Evolutionary conservation across 805 yeast species (phyloP).

Genomic region (Torulaspora maleeae): DNA sequence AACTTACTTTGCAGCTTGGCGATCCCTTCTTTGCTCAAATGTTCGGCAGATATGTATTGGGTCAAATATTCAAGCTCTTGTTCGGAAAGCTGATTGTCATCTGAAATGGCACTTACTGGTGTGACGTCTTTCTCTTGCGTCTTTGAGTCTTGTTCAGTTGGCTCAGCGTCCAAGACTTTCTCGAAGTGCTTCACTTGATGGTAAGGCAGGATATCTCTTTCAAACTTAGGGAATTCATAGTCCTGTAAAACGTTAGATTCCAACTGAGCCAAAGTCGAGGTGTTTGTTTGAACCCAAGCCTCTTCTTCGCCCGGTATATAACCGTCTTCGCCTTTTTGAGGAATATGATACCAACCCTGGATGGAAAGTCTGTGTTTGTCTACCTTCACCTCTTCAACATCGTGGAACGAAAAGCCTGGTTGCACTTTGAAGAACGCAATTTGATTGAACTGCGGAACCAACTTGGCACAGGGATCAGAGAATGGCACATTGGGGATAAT

Average conservation of each 20-base stretch:
- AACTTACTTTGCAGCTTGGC: slow-evolving; percentile 48
- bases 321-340: slow-evolving; percentile 89
- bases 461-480: slow-evolving; percentile 61
- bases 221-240: slow-evolving; percentile 73
- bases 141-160: slow-evolving; percentile 12
- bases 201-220: slow-evolving; percentile 41
- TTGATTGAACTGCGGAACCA: slow-evolving; percentile 93
- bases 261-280: slow-evolving; percentile 73
- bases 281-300: slow-evolving; percentile 51
- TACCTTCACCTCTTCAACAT: slow-evolving; percentile 92
- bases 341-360: slow-evolving; percentile 99
- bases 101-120: slow-evolving; percentile 17
- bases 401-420: slow-evolving; percentile 96
- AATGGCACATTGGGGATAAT: slow-evolving; percentile 85
- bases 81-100: slow-evolving; percentile 28
- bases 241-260: slow-evolving; percentile 73
- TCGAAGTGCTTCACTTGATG: slow-evolving; percentile 39
- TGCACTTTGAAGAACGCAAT: slow-evolving; percentile 93
- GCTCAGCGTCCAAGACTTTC: slow-evolving; percentile 20
- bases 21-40: slow-evolving; percentile 41
- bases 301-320: slow-evolving; percentile 79
- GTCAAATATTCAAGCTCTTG: slow-evolving; percentile 48
- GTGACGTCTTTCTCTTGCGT: slow-evolving; percentile 7
- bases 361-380: slow-evolving; percentile 88
- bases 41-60: slow-evolving; percentile 52